These are phyloP conservation scores for Paecilomyces fulvus DNA, from an alignment of 2,329 filamentous ascomycete genomes.

Conservation along the genomic window DNA sequence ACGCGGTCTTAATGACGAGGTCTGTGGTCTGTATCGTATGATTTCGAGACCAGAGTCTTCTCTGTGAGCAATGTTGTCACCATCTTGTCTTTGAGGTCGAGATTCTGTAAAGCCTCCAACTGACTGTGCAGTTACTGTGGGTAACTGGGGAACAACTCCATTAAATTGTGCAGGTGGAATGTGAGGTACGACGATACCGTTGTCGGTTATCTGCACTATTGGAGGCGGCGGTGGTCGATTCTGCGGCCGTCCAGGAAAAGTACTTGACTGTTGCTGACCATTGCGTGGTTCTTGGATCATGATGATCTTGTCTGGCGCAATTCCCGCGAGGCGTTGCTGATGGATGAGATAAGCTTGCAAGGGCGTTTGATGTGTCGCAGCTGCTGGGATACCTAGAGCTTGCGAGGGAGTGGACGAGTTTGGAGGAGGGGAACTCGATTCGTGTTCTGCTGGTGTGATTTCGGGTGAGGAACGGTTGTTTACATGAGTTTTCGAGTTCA, in stretches of 20 bases:
- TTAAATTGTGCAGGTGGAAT: conserved; percentile 15
- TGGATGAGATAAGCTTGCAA: conserved; percentile 20
- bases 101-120: neutral
- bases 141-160: conserved; percentile 8
- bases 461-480: neutral
- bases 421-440: neutral
- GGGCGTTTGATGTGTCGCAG: neutral
- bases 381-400: neutral
- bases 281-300: conserved; percentile 6
- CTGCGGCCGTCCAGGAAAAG: neutral
- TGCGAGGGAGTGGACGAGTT: neutral
- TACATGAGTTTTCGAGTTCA: neutral
- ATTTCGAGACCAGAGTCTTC: neutral
- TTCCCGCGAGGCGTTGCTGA: conserved; percentile 21
- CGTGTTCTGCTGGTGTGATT: neutral
- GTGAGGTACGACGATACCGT: conserved; percentile 10
- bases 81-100: neutral
- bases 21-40: neutral
- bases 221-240: conserved; percentile 5
- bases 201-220: conserved; percentile 13
- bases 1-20: neutral
- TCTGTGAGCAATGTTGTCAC: neutral
- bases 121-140: neutral
- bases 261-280: neutral
- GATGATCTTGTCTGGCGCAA: conserved; percentile 14